These are phyloP conservation scores for Calonectria pauciramosa DNA, from an alignment of 2,329 filamentous ascomycete species.

Conservation along the genomic window DNA sequence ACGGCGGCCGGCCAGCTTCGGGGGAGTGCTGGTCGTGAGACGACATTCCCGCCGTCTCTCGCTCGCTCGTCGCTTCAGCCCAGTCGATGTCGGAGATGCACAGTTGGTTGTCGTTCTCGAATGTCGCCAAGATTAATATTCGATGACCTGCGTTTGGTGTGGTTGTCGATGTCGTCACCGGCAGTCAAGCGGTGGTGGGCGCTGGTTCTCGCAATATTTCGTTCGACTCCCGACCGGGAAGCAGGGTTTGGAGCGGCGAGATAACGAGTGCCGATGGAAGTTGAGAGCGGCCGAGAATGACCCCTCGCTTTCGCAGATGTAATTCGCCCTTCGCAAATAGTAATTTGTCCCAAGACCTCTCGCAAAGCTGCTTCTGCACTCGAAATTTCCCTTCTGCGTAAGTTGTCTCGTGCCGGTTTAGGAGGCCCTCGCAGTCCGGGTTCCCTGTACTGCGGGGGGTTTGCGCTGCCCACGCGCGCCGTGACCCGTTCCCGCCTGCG, in stretches of 20 bases:
- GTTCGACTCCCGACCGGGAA: slow-evolving; percentile 25
- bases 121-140: not conserved
- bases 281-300: slow-evolving; percentile 14
- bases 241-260: slow-evolving; percentile 19
- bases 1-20: slow-evolving; percentile 48
- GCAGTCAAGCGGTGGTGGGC: not conserved
- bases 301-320: slow-evolving; percentile 17
- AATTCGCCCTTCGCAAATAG: slow-evolving; percentile 11
- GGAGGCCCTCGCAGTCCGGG: slow-evolving; percentile 36
- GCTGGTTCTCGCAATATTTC: slow-evolving; percentile 10
- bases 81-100: not conserved
- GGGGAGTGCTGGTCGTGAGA: slow-evolving; percentile 64
- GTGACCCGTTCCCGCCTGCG: slow-evolving; percentile 63
- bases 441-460: slow-evolving; percentile 67
- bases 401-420: slow-evolving; percentile 38
- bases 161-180: not conserved
- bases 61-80: slow-evolving; percentile 19
- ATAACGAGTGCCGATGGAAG: slow-evolving; percentile 28
- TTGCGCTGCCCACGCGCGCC: slow-evolving; percentile 70
- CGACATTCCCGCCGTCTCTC: slow-evolving; percentile 55
- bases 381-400: slow-evolving; percentile 27
- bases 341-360: slow-evolving; percentile 18
- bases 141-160: not conserved
- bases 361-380: slow-evolving; percentile 26
- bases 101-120: not conserved